Conservation (phyloP, 179 eudicot species). For the Corrigiola litoralis region DNA sequence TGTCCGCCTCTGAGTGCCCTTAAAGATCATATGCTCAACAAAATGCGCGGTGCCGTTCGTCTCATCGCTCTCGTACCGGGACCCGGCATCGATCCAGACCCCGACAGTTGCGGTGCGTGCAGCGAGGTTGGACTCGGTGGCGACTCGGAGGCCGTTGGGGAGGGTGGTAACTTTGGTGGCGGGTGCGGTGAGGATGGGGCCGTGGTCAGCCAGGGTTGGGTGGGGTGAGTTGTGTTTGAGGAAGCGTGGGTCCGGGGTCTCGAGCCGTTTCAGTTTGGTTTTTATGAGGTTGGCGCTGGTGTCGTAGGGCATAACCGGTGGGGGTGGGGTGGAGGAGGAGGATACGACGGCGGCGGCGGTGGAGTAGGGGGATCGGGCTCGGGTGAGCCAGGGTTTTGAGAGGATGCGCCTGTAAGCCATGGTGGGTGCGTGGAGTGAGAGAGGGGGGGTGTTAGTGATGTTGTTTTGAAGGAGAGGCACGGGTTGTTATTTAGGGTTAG, state of each 20-base stretch:
- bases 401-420: constrained; percentile 33
- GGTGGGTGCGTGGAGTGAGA: constrained; percentile 5
- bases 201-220: constrained; percentile 40
- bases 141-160: constrained; percentile 45
- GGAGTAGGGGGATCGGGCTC: constrained; percentile 14
- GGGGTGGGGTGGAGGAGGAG: constrained; percentile 39
- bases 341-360: constrained; percentile 22
- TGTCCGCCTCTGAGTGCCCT: constrained; percentile 52
- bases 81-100: constrained; percentile 77
- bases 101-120: constrained; percentile 43
- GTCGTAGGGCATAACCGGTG: constrained; percentile 57
- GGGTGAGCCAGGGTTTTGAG: constrained; percentile 18
- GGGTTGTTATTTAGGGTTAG: constrained; percentile 13
- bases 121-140: constrained; percentile 42
- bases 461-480: neutral
- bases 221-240: constrained; percentile 51
- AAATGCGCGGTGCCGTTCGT: constrained; percentile 75
- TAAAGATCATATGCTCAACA: constrained; percentile 73
- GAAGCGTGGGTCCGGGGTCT: constrained; percentile 45
- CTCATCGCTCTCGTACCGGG: constrained; percentile 59
- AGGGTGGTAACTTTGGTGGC: constrained; percentile 39
- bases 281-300: constrained; percentile 52
- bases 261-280: constrained; percentile 38
- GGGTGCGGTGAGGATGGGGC: constrained; percentile 38
- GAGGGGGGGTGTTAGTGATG: no score